A percentile compares a stretch with the other conserved stretches of the same genome.
These are phyloP conservation scores for Pyrenophora teres DNA, from an alignment of 2,329 filamentous ascomycete species.

Conservation along the genomic window DNA sequence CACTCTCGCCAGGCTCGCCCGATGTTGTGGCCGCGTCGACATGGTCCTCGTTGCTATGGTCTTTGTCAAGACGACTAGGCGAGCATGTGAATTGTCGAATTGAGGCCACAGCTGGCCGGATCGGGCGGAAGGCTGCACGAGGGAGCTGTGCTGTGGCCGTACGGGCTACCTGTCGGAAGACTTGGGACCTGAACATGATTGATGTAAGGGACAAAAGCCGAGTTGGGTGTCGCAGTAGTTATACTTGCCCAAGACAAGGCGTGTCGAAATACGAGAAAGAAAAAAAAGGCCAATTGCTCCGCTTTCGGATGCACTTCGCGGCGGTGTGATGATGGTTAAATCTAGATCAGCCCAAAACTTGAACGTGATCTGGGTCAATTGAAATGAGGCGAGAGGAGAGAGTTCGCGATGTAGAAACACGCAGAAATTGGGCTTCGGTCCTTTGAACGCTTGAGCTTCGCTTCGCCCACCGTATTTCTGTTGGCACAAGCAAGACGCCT, in stretches of 20 bases:
- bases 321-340: not conserved
- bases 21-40: slow-evolving; percentile 44
- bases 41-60: slow-evolving; percentile 25
- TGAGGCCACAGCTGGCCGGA: slow-evolving; percentile 23
- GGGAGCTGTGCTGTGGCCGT: slow-evolving; percentile 34
- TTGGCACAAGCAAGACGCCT: slow-evolving; percentile 11
- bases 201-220: slow-evolving; percentile 5
- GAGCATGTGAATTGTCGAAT: slow-evolving; percentile 38
- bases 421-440: slow-evolving; percentile 12
- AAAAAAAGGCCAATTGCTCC: not conserved
- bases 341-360: slow-evolving; percentile 15
- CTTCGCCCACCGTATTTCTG: slow-evolving; percentile 23
- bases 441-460: slow-evolving; percentile 17
- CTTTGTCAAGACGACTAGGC: slow-evolving; percentile 36
- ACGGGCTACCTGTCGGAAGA: slow-evolving; percentile 39
- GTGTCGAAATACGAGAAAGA: slow-evolving; percentile 10
- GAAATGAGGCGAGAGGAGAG: slow-evolving; percentile 7
- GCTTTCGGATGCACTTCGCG: not conserved
- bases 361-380: not conserved
- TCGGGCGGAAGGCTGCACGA: slow-evolving; percentile 28
- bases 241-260: not conserved
- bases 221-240: not conserved
- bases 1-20: slow-evolving; percentile 48
- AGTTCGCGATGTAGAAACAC: slow-evolving; percentile 14
- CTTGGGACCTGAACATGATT: slow-evolving; percentile 43